Conservation (phyloP, 768 basidiomycete genomes). For the Mycena polygramma region DNA sequence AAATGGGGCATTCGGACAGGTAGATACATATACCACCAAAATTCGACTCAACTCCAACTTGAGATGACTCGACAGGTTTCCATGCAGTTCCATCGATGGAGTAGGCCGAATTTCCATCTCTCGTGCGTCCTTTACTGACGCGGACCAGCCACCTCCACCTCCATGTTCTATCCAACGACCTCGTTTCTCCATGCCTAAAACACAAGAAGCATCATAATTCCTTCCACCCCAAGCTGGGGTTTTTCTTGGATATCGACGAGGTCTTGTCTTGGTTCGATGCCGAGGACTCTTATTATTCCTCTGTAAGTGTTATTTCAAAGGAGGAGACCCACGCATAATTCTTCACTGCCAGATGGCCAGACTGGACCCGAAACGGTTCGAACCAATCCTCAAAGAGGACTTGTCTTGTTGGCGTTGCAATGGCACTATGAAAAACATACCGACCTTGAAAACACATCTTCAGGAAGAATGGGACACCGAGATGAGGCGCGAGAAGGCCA, state of each 20-base stretch:
- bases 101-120: conserved; percentile 60
- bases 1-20: conserved; percentile 77
- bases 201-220: conserved; percentile 93
- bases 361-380: conserved; percentile 67
- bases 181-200: conserved; percentile 79
- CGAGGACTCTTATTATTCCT: conserved; percentile 64
- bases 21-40: too few relatives aligned
- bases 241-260: conserved; percentile 83
- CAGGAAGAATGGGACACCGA: conserved; percentile 78
- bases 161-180: conserved; percentile 87
- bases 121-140: conserved; percentile 16
- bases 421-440: conserved; percentile 75
- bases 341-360: conserved; percentile 60
- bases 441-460: conserved; percentile 80
- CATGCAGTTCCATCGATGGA: conserved; percentile 89
- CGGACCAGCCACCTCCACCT: conserved; percentile 79
- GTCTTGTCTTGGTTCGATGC: conserved; percentile 88
- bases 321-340: conserved; percentile 7
- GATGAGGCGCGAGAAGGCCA: conserved; percentile 56
- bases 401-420: conserved; percentile 82
- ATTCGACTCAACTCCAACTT: too few relatives aligned
- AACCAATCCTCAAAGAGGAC: conserved; percentile 74
- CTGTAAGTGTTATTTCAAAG: conserved; percentile 52
- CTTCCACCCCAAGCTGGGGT: conserved; percentile 87
- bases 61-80: conserved; percentile 68